phyloP scores from a whole-genome alignment of 805 yeast species.

The Kazachstania bromeliacearum region DNA sequence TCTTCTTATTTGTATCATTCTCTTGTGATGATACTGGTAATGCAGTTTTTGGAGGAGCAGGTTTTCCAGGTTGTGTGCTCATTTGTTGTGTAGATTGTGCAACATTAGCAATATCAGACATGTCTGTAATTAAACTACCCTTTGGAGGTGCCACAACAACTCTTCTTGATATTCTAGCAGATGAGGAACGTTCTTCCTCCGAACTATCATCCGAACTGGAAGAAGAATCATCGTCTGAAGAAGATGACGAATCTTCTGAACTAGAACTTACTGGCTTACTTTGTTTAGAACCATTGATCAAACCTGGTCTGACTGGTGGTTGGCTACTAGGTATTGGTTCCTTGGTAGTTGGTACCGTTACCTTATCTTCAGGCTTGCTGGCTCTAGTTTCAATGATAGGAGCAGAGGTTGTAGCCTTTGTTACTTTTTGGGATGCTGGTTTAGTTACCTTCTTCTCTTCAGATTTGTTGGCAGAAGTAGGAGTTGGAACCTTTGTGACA shows the following conservation, averaged over 20 bases:
- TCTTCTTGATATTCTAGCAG: constrained; percentile 26
- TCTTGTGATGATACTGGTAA: neutral
- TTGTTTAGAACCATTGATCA: neutral
- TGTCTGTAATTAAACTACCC: constrained; percentile 11
- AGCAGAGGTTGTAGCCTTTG: neutral
- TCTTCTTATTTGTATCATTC: neutral
- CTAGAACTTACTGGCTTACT: neutral
- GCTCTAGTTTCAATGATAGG: neutral
- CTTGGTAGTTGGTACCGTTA: neutral
- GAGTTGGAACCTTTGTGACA: no score
- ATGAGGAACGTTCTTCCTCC: constrained; percentile 18
- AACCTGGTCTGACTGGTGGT: neutral
- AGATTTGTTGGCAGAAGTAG: no score
- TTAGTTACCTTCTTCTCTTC: neutral
- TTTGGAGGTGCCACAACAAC: constrained; percentile 41
- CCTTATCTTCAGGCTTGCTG: neutral
- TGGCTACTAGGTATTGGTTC: neutral
- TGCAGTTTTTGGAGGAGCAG: neutral
- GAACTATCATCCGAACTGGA: constrained; percentile 13
- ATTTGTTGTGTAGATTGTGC: constrained; percentile 19
- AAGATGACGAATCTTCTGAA: neutral
- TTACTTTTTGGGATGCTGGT: neutral
- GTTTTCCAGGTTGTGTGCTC: constrained; percentile 5
- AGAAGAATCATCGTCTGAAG: constrained; percentile 1
- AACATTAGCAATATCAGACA: constrained; percentile 11